Evolutionary conservation across 371 early-diverging fungal species (phyloP).

Genomic region (Dichotomocladium elegans): DNA sequence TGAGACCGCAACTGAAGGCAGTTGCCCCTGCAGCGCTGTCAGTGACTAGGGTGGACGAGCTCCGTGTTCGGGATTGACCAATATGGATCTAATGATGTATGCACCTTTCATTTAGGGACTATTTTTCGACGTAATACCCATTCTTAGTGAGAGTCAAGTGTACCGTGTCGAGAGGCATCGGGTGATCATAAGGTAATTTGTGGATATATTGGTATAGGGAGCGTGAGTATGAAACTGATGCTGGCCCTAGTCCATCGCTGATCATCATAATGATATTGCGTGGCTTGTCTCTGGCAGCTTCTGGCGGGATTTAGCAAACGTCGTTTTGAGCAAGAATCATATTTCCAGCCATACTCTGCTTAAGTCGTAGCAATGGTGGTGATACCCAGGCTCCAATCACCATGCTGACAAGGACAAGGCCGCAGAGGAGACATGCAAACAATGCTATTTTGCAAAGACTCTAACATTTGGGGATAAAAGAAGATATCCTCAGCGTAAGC

Average conservation of each 20-base stretch:
- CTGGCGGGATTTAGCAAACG: too few species aligned
- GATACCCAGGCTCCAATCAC: slow-evolving; percentile 5
- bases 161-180: slow-evolving; percentile 65
- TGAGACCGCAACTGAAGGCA: slow-evolving; percentile 80
- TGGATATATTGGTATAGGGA: slow-evolving; percentile 60
- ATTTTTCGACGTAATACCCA: too few species aligned
- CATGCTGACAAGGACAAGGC: slow-evolving; percentile 2
- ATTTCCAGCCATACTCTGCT: not conserved
- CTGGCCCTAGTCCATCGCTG: slow-evolving; percentile 88
- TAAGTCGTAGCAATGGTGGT: too few species aligned
- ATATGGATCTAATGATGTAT: slow-evolving; percentile 54
- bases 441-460: not conserved
- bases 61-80: slow-evolving; percentile 86
- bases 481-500: too few species aligned
- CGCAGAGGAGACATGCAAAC: not conserved
- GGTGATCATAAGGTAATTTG: slow-evolving; percentile 29
- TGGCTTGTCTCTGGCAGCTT: too few species aligned
- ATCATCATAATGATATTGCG: slow-evolving; percentile 88
- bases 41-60: slow-evolving; percentile 73
- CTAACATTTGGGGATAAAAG: too few species aligned
- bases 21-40: slow-evolving; percentile 96
- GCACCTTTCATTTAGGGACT: too few species aligned
- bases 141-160: too few species aligned
- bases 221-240: slow-evolving; percentile 84
- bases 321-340: too few species aligned